These are phyloP conservation scores for Boletus semigastroideus DNA, from an alignment of 1,284 basidiomycete species.

Conservation along the genomic window DNA sequence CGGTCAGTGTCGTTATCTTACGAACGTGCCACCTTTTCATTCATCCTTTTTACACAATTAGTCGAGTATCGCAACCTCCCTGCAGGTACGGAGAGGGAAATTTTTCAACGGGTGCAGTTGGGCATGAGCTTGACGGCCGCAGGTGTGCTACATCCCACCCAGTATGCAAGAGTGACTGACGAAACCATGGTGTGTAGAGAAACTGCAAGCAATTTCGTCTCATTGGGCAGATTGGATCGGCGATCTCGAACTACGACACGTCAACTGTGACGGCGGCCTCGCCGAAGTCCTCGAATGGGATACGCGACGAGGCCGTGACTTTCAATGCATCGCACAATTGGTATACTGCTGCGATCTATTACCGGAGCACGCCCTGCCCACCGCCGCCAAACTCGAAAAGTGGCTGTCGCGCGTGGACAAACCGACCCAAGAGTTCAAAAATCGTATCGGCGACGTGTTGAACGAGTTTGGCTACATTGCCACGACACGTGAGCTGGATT, in stretches of 20 bases:
- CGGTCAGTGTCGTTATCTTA: conserved; percentile 41
- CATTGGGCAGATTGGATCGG: conserved; percentile 57
- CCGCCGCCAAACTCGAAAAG: conserved; percentile 52
- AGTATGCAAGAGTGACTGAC: background rate
- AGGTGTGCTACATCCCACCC: conserved; percentile 39
- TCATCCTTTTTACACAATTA: conserved; percentile 28
- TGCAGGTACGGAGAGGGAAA: conserved; percentile 57
- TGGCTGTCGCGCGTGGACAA: conserved; percentile 51
- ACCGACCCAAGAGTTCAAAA: conserved; percentile 48
- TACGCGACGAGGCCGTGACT: conserved; percentile 63
- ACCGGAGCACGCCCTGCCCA: conserved; percentile 48
- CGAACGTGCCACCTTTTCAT: background rate
- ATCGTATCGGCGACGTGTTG: conserved; percentile 48
- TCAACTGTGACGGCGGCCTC: conserved; percentile 53
- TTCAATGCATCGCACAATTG: conserved; percentile 65
- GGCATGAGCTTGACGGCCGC: conserved; percentile 68
- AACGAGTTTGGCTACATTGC: conserved; percentile 57
- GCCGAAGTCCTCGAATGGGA: conserved; percentile 55
- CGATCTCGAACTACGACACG: conserved; percentile 50
- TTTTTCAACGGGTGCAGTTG: conserved; percentile 79
- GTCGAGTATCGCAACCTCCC: conserved; percentile 58
- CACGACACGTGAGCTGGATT: conserved; percentile 34
- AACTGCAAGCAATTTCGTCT: conserved; percentile 68
- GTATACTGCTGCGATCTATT: conserved; percentile 61
- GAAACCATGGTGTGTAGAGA: conserved; percentile 44